These are phyloP conservation scores for Venustampulla echinocandica DNA, from an alignment of 495 filamentous ascomycete genomes.

Conservation along the genomic window DNA sequence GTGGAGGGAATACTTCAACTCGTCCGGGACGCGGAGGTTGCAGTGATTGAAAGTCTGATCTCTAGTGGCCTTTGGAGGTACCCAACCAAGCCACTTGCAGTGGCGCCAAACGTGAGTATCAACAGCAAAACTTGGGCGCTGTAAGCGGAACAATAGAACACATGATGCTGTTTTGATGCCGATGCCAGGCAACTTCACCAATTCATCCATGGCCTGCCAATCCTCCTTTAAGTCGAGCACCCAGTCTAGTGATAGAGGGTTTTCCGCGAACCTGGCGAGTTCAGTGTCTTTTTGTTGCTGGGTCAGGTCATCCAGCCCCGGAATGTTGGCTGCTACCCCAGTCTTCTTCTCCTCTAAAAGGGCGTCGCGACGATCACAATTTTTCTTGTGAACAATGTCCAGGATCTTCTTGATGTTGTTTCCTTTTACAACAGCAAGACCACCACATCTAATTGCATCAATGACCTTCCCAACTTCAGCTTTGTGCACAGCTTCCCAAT, in stretches of 20 bases:
- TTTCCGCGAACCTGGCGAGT: conserved; percentile 41
- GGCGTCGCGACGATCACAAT: conserved; percentile 34
- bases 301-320: conserved; percentile 23
- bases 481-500: conserved; percentile 76
- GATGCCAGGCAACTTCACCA: conserved; percentile 74
- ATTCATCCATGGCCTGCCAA: conserved; percentile 55
- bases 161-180: conserved; percentile 90
- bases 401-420: conserved; percentile 74
- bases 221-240: conserved; percentile 57
- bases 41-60: conserved; percentile 72
- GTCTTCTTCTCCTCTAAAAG: conserved; percentile 26
- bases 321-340: conserved; percentile 20
- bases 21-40: conserved; percentile 72
- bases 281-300: conserved; percentile 28
- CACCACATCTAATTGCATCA: conserved; percentile 65
- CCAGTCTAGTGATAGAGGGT: conserved; percentile 65
- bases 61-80: conserved; percentile 52
- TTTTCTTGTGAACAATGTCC: conserved; percentile 68
- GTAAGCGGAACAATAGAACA: conserved; percentile 71
- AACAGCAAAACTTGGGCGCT: conserved; percentile 70
- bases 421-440: conserved; percentile 61
- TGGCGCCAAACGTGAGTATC: conserved; percentile 81
- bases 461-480: conserved; percentile 55
- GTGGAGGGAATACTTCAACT: conserved; percentile 84
- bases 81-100: conserved; percentile 79